Evolutionary conservation across 768 basidiomycete species (phyloP), one percentile per base, ranked within the genome.

Genomic region (Macrolepiota albuminosa): DNA sequence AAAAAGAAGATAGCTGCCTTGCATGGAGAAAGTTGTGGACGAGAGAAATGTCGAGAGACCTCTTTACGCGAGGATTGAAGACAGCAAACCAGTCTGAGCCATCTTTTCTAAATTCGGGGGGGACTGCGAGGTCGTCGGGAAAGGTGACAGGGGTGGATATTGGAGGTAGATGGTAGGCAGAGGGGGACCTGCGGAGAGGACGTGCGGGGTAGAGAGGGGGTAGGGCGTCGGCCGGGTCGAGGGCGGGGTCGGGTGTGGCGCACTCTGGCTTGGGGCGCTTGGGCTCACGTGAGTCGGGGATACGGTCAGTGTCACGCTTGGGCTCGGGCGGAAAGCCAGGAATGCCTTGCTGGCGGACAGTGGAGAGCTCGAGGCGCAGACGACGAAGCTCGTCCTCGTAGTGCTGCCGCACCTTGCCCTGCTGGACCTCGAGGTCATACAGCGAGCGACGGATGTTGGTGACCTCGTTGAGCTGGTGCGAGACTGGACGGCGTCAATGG

Each of bases 371-470:
- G 4, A 82, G 75, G 29, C 93, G 82, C 13, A 93, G 80, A 36
- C 87, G 81, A 6, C 76, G 75, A 58, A 96, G 76, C 64, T 97
- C 95, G 2, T 91, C 87, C 68, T 97, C 95, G 67, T 93, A 96
- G 68, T 88, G 86, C 61, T 88, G 84, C 37, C 93, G 83, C 55
- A 93, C 85, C 78, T 95, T 93, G 62, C 81, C 82, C 65, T 98
- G 94, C 62, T 91, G 88, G 0, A 85, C 76, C 71, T 99, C 96
- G 57, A 99, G 86, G 64, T 98, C 94, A 69, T 95, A 95, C 11
- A 98, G 80, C 2, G 90, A 85, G 68, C 93, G 88, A 39, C 94
- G 85, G 67, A 99, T 94, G 69, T 88, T 85, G 65, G 89, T 91
- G 57, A 98, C 78, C 70, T 98, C 96, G 70, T 86, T 89, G 62